A percentile compares a stretch with the other conserved stretches of the same genome.
Evolutionary conservation across 1,284 basidiomycete species (phyloP).

Genomic region (Rhizopogon hawkerae): DNA sequence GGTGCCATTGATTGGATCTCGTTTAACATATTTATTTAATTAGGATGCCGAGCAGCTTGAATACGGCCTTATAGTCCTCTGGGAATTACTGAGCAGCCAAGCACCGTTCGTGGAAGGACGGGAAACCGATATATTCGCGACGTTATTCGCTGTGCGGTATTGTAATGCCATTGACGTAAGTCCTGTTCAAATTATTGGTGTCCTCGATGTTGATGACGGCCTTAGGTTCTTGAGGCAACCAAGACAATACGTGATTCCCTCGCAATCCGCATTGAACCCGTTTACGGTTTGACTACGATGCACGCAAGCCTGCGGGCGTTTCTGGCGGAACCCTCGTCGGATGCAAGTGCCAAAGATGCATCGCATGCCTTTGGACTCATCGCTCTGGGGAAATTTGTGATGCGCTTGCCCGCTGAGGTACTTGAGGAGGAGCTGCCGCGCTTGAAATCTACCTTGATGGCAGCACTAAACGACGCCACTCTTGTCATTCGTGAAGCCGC

Average conservation of each 20-base stretch:
- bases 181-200: slow-evolving; percentile 1
- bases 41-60: slow-evolving; percentile 58
- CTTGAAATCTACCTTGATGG: slow-evolving; percentile 57
- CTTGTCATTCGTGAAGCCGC: slow-evolving; percentile 74
- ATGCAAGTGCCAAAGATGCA: slow-evolving; percentile 46
- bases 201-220: slow-evolving; percentile 5
- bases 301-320: slow-evolving; percentile 62
- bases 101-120: slow-evolving; percentile 59
- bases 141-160: slow-evolving; percentile 56
- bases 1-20: background rate
- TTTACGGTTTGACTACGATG: slow-evolving; percentile 75
- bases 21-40: slow-evolving; percentile 10
- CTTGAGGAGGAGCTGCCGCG: slow-evolving; percentile 79
- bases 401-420: slow-evolving; percentile 70
- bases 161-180: slow-evolving; percentile 61
- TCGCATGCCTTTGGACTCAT: slow-evolving; percentile 76
- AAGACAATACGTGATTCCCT: slow-evolving; percentile 69
- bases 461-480: slow-evolving; percentile 66
- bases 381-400: slow-evolving; percentile 70
- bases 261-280: slow-evolving; percentile 62
- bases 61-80: slow-evolving; percentile 65
- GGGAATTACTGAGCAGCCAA: slow-evolving; percentile 70
- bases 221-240: slow-evolving; percentile 69
- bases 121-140: slow-evolving; percentile 61
- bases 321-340: slow-evolving; percentile 39